Conservation (phyloP, 257 asterid genomes). For the Solanum neorickii region DNA sequence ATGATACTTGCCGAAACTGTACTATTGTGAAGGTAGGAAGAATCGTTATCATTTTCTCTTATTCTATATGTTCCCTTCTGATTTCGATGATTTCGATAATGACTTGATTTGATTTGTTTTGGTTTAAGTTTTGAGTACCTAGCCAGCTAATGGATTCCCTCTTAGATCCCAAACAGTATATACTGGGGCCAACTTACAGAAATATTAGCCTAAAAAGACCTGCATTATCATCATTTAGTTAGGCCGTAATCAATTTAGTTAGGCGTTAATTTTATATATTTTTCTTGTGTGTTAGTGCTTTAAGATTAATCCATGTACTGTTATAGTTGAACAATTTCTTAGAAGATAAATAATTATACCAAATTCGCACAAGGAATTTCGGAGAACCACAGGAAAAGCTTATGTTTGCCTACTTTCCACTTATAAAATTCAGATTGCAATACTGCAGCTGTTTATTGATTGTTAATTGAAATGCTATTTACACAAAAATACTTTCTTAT, state of each 20-base stretch:
- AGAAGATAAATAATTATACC: background rate
- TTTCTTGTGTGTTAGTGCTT: background rate
- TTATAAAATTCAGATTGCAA: background rate
- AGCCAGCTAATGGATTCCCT: background rate
- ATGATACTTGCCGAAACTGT: conserved; percentile 51
- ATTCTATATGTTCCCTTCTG: background rate
- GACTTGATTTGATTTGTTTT: background rate
- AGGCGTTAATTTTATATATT: background rate
- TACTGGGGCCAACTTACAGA: background rate
- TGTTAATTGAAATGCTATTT: background rate
- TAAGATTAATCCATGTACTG: background rate
- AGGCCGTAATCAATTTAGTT: background rate
- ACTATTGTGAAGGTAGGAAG: conserved; percentile 70
- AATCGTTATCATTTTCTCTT: background rate
- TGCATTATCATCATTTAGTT: background rate
- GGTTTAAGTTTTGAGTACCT: background rate
- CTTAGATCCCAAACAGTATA: background rate
- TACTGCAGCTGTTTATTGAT: background rate
- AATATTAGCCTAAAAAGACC: background rate
- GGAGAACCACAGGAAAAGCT: background rate
- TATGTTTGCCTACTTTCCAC: background rate
- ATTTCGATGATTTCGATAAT: background rate
- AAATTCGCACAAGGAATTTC: background rate
- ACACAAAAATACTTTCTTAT: background rate
- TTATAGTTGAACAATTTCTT: background rate